These are phyloP conservation scores for Pisolithus sp. DNA, from an alignment of 768 basidiomycete genomes.

Conservation along the genomic window DNA sequence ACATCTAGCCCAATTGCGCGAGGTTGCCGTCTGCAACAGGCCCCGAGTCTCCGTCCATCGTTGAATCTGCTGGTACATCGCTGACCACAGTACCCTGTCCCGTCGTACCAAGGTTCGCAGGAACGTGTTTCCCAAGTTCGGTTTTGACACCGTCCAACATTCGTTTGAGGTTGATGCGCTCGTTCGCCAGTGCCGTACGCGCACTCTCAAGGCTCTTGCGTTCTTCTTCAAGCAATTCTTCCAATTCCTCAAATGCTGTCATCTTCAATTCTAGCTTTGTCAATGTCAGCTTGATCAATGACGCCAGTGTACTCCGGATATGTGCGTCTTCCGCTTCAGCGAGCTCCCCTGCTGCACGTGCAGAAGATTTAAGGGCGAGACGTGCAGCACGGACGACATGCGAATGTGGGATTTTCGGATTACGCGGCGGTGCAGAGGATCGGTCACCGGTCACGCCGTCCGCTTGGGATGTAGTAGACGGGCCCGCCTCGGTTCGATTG, in stretches of 20 bases:
- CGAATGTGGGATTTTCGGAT: conserved; percentile 52
- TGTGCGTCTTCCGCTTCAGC: conserved; percentile 79
- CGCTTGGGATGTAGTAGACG: conserved; percentile 11
- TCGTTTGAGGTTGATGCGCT: conserved; percentile 66
- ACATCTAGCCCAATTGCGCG: conserved; percentile 39
- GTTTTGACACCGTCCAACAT: conserved; percentile 60
- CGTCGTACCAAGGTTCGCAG: conserved; percentile 44
- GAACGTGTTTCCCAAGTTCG: conserved; percentile 54
- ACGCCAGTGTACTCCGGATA: conserved; percentile 71
- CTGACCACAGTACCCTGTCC: conserved; percentile 54
- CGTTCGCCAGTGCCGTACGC: conserved; percentile 71
- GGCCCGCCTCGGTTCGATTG: conserved; percentile 9
- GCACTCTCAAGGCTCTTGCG: conserved; percentile 78
- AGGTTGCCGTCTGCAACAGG: conserved; percentile 52
- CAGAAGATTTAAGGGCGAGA: conserved; percentile 84
- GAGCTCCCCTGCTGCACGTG: conserved; percentile 74
- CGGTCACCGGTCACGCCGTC: conserved; percentile 48
- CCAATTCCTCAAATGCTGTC: conserved; percentile 90
- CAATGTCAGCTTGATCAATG: conserved; percentile 76
- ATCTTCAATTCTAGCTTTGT: conserved; percentile 94
- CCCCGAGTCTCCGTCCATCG: conserved; percentile 46
- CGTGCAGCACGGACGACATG: conserved; percentile 77
- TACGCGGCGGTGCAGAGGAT: conserved; percentile 19
- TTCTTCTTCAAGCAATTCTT: conserved; percentile 88
- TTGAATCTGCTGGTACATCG: conserved; percentile 42